A percentile compares a stretch with the other conserved stretches of the same genome.
Conservation (phyloP, 176 grass and related monocot genomes). For the Zea luxurians region DNA sequence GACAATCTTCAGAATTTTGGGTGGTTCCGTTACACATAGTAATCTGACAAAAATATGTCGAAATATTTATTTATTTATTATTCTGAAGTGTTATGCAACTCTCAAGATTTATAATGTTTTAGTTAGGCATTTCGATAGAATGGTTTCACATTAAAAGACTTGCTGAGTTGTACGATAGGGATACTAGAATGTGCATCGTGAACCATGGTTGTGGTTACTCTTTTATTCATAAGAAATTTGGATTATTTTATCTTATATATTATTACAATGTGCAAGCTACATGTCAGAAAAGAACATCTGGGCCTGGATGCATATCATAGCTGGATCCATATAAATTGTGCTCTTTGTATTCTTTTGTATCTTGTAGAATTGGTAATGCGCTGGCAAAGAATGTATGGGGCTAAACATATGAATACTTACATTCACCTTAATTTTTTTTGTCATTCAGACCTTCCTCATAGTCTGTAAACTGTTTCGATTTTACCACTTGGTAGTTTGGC, state of each 20-base stretch:
- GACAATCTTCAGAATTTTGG: background rate
- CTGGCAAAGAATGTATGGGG: background rate
- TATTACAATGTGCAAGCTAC: background rate
- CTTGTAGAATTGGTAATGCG: background rate
- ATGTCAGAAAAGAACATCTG: background rate
- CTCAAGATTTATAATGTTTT: background rate
- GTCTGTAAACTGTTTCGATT: background rate
- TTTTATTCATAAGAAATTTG: background rate
- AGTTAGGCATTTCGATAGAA: background rate
- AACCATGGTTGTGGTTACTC: background rate
- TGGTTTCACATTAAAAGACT: background rate
- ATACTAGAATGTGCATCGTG: background rate
- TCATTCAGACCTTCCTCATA: background rate
- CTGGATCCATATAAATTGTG: background rate
- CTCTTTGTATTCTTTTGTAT: background rate
- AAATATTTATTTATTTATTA: background rate
- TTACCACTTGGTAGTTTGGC: too few species aligned
- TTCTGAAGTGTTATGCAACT: background rate
- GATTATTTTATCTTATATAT: background rate
- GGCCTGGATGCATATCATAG: background rate
- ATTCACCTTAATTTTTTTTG: background rate
- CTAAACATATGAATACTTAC: background rate
- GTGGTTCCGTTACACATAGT: background rate
- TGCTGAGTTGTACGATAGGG: background rate
- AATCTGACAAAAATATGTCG: background rate